phyloP scores from a whole-genome alignment of 208 protist genomes.

The Plasmodiophora brassicae region DNA sequence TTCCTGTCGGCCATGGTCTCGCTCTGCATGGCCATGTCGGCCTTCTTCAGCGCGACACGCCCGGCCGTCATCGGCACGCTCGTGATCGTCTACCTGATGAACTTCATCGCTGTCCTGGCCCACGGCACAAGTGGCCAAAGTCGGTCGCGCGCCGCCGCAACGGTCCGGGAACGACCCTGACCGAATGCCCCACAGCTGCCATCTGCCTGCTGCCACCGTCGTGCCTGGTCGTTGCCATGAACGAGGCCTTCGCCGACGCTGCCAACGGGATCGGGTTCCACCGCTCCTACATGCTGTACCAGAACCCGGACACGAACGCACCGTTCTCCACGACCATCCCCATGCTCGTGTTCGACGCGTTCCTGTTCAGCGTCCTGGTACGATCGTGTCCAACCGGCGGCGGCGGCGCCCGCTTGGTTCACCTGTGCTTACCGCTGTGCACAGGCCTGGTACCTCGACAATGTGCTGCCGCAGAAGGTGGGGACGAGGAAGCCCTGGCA shows the following conservation, averaged over 20 bases:
- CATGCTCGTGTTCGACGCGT: constrained; percentile 15
- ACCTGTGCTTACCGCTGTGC: no score
- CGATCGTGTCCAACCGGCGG: no score
- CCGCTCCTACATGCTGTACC: background rate
- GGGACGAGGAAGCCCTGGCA: background rate
- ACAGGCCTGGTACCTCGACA: constrained; percentile 44
- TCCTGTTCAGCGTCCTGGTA: constrained; percentile 16
- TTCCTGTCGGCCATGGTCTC: background rate
- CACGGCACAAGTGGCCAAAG: no score
- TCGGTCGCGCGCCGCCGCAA: background rate
- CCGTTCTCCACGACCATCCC: background rate
- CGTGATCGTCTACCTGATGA: background rate
- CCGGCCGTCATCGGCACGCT: constrained; percentile 4
- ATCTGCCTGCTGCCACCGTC: constrained; percentile 12
- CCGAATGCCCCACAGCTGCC: background rate
- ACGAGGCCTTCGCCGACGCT: constrained; percentile 20
- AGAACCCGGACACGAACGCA: background rate
- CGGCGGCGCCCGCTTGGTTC: no score
- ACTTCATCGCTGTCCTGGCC: constrained; percentile 9
- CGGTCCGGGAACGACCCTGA: constrained; percentile 33
- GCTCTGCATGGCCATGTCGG: background rate
- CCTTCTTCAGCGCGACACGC: background rate
- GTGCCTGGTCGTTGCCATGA: constrained; percentile 32
- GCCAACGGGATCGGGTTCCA: background rate
- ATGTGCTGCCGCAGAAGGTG: constrained; percentile 3